phyloP scores from a whole-genome alignment of 805 yeast genomes.

The Metschnikowia proteae region DNA sequence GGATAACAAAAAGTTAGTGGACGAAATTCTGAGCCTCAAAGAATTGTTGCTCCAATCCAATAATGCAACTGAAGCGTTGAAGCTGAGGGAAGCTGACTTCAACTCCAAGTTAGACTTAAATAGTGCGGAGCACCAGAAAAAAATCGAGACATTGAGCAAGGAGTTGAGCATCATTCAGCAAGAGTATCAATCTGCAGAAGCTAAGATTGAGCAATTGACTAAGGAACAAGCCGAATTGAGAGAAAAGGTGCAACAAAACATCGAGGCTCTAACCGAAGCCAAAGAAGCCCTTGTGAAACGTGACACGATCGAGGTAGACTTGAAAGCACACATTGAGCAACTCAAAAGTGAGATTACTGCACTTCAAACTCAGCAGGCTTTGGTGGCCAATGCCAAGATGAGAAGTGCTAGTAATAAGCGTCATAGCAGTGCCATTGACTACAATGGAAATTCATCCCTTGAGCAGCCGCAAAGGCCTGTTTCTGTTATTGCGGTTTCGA shows the following conservation, averaged over 20 bases:
- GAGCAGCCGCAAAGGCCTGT: constrained; percentile 52
- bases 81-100: constrained; percentile 53
- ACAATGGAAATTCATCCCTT: constrained; percentile 32
- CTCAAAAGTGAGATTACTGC: constrained; percentile 49
- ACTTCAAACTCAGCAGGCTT: constrained; percentile 37
- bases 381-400: constrained; percentile 31
- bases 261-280: constrained; percentile 59
- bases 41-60: constrained; percentile 50
- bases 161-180: constrained; percentile 53
- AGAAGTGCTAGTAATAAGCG: constrained; percentile 38
- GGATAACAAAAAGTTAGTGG: constrained; percentile 71
- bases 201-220: constrained; percentile 56
- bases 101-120: constrained; percentile 43
- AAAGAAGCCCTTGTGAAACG: constrained; percentile 55
- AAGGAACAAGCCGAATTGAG: constrained; percentile 59
- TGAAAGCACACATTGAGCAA: constrained; percentile 58
- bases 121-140: constrained; percentile 45
- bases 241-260: constrained; percentile 56
- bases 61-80: constrained; percentile 49
- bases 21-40: constrained; percentile 50
- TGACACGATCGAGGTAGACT: constrained; percentile 61
- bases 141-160: constrained; percentile 47
- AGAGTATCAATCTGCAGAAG: constrained; percentile 55
- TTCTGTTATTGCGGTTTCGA: constrained; percentile 56
- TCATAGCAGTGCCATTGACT: constrained; percentile 37